Evolutionary conservation across 2,329 filamentous ascomycete species (phyloP).

Genomic region (Stachybotrys chlorohalonatus): DNA sequence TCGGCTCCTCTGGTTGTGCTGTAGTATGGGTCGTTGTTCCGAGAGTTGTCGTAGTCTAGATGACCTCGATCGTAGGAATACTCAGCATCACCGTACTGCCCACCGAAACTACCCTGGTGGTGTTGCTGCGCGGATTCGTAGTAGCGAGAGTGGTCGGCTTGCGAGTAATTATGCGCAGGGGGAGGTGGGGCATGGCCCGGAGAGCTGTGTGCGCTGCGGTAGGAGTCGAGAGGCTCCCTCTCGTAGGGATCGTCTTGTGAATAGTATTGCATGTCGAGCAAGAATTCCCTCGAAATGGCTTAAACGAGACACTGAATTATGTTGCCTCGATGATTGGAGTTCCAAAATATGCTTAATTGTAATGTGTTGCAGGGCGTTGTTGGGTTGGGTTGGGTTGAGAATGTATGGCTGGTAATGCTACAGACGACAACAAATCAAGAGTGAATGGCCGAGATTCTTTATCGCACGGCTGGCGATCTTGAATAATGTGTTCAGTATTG

Average conservation of each 20-base stretch:
- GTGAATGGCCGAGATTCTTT: no score
- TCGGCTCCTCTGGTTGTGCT: constrained; percentile 2
- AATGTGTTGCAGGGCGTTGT: no score
- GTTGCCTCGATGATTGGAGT: no score
- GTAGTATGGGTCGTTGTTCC: constrained; percentile 7
- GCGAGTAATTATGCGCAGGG: constrained; percentile 11
- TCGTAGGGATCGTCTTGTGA: constrained; percentile 20
- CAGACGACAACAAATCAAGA: no score
- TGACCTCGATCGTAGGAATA: neutral
- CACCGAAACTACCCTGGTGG: neutral
- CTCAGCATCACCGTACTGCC: neutral
- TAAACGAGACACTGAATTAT: no score
- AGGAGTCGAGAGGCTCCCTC: constrained; percentile 23
- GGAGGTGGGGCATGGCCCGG: constrained; percentile 11
- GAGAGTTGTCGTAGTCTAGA: neutral
- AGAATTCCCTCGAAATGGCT: no score
- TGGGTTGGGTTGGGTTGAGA: no score
- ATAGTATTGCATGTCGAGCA: constrained; percentile 22
- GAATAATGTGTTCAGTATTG: no score
- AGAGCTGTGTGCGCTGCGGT: constrained; percentile 12
- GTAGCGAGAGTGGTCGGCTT: constrained; percentile 12
- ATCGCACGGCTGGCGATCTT: no score
- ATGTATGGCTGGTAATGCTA: no score
- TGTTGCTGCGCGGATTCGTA: constrained; percentile 11
- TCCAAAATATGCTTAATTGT: no score